Percentiles rank a stretch among this genome's conserved stretches.
phyloP scores from a whole-genome alignment of 1,139 yeast genomes.

The Nakaseomyces kungkrabaensis region DNA sequence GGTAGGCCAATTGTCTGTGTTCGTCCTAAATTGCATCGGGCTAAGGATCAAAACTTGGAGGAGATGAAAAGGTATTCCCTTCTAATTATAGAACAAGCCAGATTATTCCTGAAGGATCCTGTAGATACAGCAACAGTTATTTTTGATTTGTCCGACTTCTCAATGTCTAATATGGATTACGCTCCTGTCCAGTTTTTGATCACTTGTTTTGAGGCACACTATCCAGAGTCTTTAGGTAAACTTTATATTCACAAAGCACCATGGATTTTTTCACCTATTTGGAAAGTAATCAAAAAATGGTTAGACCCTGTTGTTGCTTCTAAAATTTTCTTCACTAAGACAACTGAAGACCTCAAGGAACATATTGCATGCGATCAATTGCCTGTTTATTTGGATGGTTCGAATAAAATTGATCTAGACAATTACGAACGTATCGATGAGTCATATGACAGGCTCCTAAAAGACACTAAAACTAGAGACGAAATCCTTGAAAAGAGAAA shows the following conservation, averaged over 20 bases:
- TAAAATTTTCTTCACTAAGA: conserved; percentile 65
- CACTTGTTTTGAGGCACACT: conserved; percentile 72
- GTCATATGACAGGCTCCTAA: conserved; percentile 37
- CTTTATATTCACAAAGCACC: conserved; percentile 80
- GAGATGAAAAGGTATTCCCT: conserved; percentile 62
- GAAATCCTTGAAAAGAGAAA: conserved; percentile 39
- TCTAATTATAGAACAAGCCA: conserved; percentile 57
- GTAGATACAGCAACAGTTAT: conserved; percentile 62
- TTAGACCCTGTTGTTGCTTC: conserved; percentile 82
- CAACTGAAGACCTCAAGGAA: conserved; percentile 46
- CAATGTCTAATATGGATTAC: conserved; percentile 76
- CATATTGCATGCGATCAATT: conserved; percentile 45
- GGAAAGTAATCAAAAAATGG: conserved; percentile 81
- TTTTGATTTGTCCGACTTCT: conserved; percentile 67
- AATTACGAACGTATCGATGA: conserved; percentile 35
- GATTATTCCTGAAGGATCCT: conserved; percentile 54
- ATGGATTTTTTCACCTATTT: conserved; percentile 78
- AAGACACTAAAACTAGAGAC: conserved; percentile 37
- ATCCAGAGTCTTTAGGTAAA: conserved; percentile 75
- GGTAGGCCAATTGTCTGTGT: conserved; percentile 65
- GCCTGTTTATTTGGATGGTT: conserved; percentile 60
- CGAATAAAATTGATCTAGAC: conserved; percentile 38
- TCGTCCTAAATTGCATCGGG: conserved; percentile 62
- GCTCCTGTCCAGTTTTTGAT: conserved; percentile 71
- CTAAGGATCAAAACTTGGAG: conserved; percentile 56